Evolutionary conservation across 768 basidiomycete species (phyloP).

Genomic region (Serpula lacrymans): DNA sequence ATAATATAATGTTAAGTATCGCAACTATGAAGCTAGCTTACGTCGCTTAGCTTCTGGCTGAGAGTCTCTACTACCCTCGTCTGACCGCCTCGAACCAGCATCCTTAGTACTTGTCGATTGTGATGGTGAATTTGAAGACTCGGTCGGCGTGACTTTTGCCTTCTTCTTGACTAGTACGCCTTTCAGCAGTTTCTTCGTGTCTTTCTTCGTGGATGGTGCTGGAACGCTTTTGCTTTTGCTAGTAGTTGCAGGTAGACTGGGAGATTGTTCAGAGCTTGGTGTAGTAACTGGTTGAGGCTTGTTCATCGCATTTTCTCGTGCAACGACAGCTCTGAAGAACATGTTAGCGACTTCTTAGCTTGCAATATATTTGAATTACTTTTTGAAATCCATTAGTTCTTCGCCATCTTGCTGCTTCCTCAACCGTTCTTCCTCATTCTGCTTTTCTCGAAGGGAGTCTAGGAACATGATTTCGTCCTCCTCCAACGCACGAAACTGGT

Average conservation of each 20-base stretch:
- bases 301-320: conserved; percentile 52
- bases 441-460: conserved; percentile 74
- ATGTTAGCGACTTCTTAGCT: conserved; percentile 9
- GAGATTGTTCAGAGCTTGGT: conserved; percentile 29
- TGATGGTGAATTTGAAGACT: conserved; percentile 13
- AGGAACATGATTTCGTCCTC: conserved; percentile 91
- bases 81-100: conserved; percentile 15
- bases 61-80: too few relatives aligned
- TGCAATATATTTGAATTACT: conserved; percentile 41
- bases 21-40: too few relatives aligned
- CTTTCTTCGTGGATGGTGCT: conserved; percentile 48
- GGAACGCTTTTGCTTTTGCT: conserved; percentile 24
- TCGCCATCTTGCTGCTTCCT: conserved; percentile 75
- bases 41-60: conserved; percentile 56
- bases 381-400: conserved; percentile 74
- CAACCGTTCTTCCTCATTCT: conserved; percentile 71
- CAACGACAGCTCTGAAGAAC: conserved; percentile 59
- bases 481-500: conserved; percentile 85
- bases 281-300: conserved; percentile 33
- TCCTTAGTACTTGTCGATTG: conserved; percentile 16
- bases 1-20: too few relatives aligned
- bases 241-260: conserved; percentile 22
- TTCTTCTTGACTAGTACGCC: conserved; percentile 83
- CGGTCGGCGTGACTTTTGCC: conserved; percentile 36
- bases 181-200: conserved; percentile 64